Percentiles rank a stretch among this genome's conserved stretches.
phyloP scores from a whole-genome alignment of 345 rosid genomes.

The Hibiscus syriacus region DNA sequence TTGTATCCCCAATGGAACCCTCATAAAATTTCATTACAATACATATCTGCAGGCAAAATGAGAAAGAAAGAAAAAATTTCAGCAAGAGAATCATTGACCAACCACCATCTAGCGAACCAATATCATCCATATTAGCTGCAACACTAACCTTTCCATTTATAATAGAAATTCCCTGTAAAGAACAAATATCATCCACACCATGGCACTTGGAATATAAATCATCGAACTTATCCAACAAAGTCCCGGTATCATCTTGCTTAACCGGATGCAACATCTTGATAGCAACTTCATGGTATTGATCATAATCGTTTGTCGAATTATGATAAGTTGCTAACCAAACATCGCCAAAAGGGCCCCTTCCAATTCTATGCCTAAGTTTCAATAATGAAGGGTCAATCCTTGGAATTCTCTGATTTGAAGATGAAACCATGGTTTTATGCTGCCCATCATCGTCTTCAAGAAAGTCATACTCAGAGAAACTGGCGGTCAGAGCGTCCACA shows the following conservation, averaged over 20 bases:
- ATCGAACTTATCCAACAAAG: constrained; percentile 53
- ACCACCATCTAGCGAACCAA: neutral
- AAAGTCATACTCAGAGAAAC: constrained; percentile 62
- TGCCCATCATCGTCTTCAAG: constrained; percentile 55
- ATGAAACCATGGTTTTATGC: constrained; percentile 40
- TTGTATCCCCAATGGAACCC: too few species aligned
- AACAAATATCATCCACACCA: constrained; percentile 43
- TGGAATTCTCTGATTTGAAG: constrained; percentile 39
- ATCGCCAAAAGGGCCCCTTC: constrained; percentile 94
- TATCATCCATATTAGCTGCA: neutral
- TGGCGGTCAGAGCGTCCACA: constrained; percentile 29
- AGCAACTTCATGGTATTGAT: constrained; percentile 73
- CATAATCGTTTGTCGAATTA: constrained; percentile 49
- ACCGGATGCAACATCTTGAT: constrained; percentile 69
- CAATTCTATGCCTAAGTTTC: constrained; percentile 83
- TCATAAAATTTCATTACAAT: constrained; percentile 82
- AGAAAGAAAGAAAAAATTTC: neutral
- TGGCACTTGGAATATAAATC: constrained; percentile 51
- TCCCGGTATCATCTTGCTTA: constrained; percentile 47
- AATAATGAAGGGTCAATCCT: constrained; percentile 66
- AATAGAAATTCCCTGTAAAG: constrained; percentile 65
- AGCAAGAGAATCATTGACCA: constrained; percentile 2
- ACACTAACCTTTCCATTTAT: constrained; percentile 63
- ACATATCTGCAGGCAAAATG: constrained; percentile 41
- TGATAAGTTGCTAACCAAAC: constrained; percentile 90